Conservation (phyloP, 73 alveolate genomes). For the Durusdinium trenchii region DNA sequence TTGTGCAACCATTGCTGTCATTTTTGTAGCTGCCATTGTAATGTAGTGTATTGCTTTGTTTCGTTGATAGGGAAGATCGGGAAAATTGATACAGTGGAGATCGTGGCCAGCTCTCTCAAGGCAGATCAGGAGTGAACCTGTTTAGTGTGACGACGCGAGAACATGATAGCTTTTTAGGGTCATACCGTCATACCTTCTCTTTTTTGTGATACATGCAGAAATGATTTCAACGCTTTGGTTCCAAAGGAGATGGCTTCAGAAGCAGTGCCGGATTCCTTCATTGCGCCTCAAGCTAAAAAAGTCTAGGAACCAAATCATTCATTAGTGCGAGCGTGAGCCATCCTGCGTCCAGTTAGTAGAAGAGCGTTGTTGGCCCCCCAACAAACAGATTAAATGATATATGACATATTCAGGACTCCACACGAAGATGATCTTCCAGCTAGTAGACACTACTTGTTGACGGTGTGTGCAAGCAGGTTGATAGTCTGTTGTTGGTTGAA, state of each 20-base stretch:
- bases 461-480: no score
- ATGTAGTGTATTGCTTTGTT: not conserved
- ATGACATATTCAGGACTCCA: no score
- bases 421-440: no score
- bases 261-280: constrained; percentile 24
- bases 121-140: constrained; percentile 5
- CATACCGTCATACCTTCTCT: not conserved
- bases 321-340: no score
- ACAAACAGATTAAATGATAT: no score
- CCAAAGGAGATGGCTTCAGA: constrained; percentile 17
- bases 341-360: no score
- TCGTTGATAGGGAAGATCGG: not conserved
- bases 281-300: no score
- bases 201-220: not conserved
- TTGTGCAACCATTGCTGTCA: no score
- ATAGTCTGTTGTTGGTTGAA: constrained; percentile 7
- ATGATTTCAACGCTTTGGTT: not conserved
- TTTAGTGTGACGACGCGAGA: not conserved
- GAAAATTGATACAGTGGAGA: not conserved
- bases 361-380: no score
- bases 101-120: constrained; percentile 38
- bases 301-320: no score
- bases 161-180: not conserved
- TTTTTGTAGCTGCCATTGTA: no score
- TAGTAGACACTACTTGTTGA: no score